Conservation (phyloP, 1,284 basidiomycete genomes). For the Fomitopsis betulina region DNA sequence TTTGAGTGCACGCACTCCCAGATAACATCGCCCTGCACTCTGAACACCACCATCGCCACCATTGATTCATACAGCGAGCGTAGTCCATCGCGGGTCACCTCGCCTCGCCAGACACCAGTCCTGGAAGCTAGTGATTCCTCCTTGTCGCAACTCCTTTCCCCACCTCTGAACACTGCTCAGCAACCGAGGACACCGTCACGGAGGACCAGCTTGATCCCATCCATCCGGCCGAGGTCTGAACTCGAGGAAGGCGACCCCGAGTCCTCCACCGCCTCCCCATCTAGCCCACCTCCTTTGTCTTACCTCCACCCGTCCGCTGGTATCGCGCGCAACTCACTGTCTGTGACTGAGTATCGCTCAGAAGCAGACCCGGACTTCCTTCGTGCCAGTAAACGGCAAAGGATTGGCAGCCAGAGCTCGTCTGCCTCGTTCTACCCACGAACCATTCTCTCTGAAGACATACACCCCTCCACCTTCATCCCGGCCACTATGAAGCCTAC, state of each 20-base stretch:
- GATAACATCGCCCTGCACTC: conserved; percentile 13
- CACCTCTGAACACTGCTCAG: conserved; percentile 22
- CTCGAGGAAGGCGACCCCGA: conserved; percentile 47
- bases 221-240: conserved; percentile 57
- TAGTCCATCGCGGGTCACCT: conserved; percentile 50
- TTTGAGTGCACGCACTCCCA: conserved; percentile 8
- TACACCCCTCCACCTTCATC: conserved; percentile 18
- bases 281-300: conserved; percentile 22
- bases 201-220: conserved; percentile 46
- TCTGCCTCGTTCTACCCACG: conserved; percentile 28
- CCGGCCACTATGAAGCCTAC: conserved; percentile 50
- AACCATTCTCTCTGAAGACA: conserved; percentile 24
- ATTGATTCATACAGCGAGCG: conserved; percentile 65
- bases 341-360: not conserved
- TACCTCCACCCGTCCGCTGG: conserved; percentile 22
- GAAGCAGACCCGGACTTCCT: conserved; percentile 44
- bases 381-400: conserved; percentile 67
- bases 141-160: conserved; percentile 19
- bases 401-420: conserved; percentile 40
- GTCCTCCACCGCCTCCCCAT: conserved; percentile 18
- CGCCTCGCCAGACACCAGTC: conserved; percentile 36
- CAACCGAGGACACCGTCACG: conserved; percentile 17
- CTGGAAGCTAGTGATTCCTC: conserved; percentile 38
- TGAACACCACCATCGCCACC: conserved; percentile 35
- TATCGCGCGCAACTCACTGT: conserved; percentile 11